Percentiles rank a stretch among this genome's conserved stretches.
phyloP scores from a whole-genome alignment of 1,284 basidiomycete species.

The Cutaneotrichosporon mucoides region DNA sequence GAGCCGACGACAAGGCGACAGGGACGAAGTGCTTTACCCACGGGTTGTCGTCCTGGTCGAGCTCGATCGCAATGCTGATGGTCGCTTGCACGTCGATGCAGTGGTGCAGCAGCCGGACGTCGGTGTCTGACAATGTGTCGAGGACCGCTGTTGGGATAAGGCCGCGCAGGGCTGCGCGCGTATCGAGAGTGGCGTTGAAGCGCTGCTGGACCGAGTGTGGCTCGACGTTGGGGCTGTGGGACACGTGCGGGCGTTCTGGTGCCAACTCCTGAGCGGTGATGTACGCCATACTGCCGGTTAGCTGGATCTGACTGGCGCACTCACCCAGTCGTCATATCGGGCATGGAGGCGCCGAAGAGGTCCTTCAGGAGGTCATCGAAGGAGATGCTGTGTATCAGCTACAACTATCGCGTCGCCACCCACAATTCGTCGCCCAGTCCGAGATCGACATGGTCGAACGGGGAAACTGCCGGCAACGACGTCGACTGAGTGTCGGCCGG shows the following conservation, averaged over 20 bases:
- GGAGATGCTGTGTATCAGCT: conserved; percentile 5
- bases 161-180: conserved; percentile 8
- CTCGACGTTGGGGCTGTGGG: conserved; percentile 11
- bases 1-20: conserved; percentile 9
- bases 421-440: background rate
- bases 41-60: conserved; percentile 9
- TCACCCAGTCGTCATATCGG: conserved; percentile 1
- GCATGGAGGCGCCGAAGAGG: conserved; percentile 9
- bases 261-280: conserved; percentile 1
- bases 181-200: conserved; percentile 14
- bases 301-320: background rate
- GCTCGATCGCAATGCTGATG: conserved; percentile 10
- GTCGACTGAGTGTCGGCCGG: background rate
- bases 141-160: conserved; percentile 7
- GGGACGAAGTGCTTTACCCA: conserved; percentile 10
- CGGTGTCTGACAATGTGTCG: conserved; percentile 12
- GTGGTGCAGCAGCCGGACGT: conserved; percentile 13
- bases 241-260: background rate
- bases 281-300: background rate
- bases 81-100: conserved; percentile 16
- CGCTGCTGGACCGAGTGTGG: conserved; percentile 14
- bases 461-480: background rate
- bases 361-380: conserved; percentile 16
- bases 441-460: background rate
- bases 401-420: background rate